Percentiles rank a stretch among this genome's conserved stretches.
These are phyloP conservation scores for Aspergillus ustus DNA, from an alignment of 2,329 filamentous ascomycete species.

Conservation along the genomic window DNA sequence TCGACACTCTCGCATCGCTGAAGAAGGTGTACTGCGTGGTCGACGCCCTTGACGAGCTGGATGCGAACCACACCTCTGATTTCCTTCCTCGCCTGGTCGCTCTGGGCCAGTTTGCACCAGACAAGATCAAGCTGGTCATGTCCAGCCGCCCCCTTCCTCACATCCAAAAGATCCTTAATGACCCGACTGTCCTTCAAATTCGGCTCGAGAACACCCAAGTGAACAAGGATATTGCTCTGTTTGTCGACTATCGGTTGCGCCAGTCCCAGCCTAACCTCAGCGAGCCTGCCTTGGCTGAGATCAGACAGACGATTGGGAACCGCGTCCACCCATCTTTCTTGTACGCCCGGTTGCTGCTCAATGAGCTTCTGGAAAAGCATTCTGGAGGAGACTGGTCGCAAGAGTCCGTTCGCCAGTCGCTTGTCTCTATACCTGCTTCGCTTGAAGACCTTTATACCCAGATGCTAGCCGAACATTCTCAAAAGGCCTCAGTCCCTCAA, in stretches of 20 bases:
- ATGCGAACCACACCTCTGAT: constrained; percentile 35
- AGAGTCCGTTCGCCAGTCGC: constrained; percentile 26
- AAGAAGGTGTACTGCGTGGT: constrained; percentile 44
- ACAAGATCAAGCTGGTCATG: constrained; percentile 47
- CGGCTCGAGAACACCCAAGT: constrained; percentile 44
- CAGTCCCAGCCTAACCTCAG: background rate
- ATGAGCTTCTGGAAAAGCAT: constrained; percentile 35
- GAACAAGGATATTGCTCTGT: constrained; percentile 48
- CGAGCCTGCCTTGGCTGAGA: constrained; percentile 5
- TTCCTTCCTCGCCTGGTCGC: constrained; percentile 41
- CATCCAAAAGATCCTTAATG: constrained; percentile 38
- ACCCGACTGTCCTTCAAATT: constrained; percentile 35
- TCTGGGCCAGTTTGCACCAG: constrained; percentile 38
- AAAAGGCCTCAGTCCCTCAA: constrained; percentile 34
- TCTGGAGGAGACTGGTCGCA: background rate
- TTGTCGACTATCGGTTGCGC: constrained; percentile 35
- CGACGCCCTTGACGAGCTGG: constrained; percentile 56
- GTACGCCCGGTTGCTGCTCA: constrained; percentile 50
- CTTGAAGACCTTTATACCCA: constrained; percentile 47
- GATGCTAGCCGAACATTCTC: constrained; percentile 44
- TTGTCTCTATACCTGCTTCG: constrained; percentile 41
- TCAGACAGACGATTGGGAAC: constrained; percentile 34
- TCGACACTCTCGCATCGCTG: constrained; percentile 3
- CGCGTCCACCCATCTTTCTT: constrained; percentile 52
- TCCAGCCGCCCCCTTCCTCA: constrained; percentile 48